phyloP scores from a whole-genome alignment of 2,329 filamentous ascomycete species.

The Thielaviopsis euricoi region DNA sequence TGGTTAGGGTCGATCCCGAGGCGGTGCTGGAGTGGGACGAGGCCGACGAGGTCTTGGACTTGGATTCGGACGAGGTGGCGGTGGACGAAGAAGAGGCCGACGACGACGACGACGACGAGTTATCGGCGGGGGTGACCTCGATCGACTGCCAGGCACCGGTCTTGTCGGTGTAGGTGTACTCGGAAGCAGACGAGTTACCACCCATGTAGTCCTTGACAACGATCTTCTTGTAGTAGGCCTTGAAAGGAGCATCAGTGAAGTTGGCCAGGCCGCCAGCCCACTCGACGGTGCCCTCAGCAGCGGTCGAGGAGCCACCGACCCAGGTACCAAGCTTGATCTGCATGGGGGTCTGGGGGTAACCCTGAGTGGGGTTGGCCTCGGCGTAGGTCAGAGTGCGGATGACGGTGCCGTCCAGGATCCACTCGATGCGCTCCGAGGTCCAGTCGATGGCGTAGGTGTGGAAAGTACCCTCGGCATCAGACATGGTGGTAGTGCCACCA shows the following conservation, averaged over 20 bases:
- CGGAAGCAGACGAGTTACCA: conserved; percentile 22
- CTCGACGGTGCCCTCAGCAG: conserved; percentile 52
- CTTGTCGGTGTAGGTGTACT: conserved; percentile 26
- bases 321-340: conserved; percentile 54
- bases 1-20: not conserved
- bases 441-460: conserved; percentile 57
- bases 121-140: conserved; percentile 16
- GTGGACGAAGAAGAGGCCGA: not conserved
- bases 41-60: not conserved
- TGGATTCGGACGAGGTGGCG: conserved; percentile 1
- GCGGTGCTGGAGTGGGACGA: conserved; percentile 1
- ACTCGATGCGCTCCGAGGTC: conserved; percentile 45
- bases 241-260: conserved; percentile 26
- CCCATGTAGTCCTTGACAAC: conserved; percentile 28
- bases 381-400: conserved; percentile 45
- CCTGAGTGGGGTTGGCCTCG: conserved; percentile 39
- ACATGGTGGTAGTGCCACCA: conserved; percentile 37
- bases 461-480: conserved; percentile 30
- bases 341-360: conserved; percentile 60
- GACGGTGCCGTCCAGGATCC: conserved; percentile 44
- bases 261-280: conserved; percentile 47
- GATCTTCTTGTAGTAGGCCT: conserved; percentile 28
- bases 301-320: conserved; percentile 40
- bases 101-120: conserved; percentile 3
- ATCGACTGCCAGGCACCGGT: conserved; percentile 28